Percentiles rank a stretch among this genome's conserved stretches.
These are phyloP conservation scores for Neobulgaria alba DNA, from an alignment of 2,329 filamentous ascomycete genomes.

Conservation along the genomic window DNA sequence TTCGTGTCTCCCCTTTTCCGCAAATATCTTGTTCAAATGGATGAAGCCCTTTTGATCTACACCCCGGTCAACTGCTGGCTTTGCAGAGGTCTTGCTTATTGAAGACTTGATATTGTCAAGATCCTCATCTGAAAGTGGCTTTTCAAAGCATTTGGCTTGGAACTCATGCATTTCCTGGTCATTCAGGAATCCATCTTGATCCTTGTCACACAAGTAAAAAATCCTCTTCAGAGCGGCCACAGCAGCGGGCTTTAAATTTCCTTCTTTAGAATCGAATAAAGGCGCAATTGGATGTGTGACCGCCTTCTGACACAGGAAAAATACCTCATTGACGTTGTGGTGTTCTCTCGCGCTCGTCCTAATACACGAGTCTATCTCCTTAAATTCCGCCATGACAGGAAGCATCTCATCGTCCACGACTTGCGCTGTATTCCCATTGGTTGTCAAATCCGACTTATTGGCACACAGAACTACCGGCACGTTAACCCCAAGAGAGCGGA, in stretches of 20 bases:
- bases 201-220: slow-evolving; percentile 93
- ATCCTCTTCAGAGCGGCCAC: slow-evolving; percentile 79
- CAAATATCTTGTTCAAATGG: slow-evolving; percentile 89
- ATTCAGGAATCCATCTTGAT: slow-evolving; percentile 87
- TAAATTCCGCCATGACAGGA: slow-evolving; percentile 96
- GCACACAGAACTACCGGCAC: slow-evolving; percentile 94
- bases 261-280: slow-evolving; percentile 93
- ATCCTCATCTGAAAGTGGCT: slow-evolving; percentile 71
- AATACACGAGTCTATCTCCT: slow-evolving; percentile 97
- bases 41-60: slow-evolving; percentile 80
- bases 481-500: slow-evolving; percentile 95
- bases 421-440: slow-evolving; percentile 67
- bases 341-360: slow-evolving; percentile 87
- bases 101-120: slow-evolving; percentile 85
- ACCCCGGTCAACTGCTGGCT: slow-evolving; percentile 56
- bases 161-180: slow-evolving; percentile 88
- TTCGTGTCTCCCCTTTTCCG: slow-evolving; percentile 93
- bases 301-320: slow-evolving; percentile 96
- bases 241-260: slow-evolving; percentile 76
- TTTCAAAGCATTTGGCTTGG: slow-evolving; percentile 86
- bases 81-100: slow-evolving; percentile 60
- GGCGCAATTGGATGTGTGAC: slow-evolving; percentile 96
- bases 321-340: slow-evolving; percentile 89
- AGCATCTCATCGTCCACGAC: slow-evolving; percentile 96
- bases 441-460: slow-evolving; percentile 88